Evolutionary conservation across 805 yeast species (phyloP).

Genomic region (Candida palmyrensis): DNA sequence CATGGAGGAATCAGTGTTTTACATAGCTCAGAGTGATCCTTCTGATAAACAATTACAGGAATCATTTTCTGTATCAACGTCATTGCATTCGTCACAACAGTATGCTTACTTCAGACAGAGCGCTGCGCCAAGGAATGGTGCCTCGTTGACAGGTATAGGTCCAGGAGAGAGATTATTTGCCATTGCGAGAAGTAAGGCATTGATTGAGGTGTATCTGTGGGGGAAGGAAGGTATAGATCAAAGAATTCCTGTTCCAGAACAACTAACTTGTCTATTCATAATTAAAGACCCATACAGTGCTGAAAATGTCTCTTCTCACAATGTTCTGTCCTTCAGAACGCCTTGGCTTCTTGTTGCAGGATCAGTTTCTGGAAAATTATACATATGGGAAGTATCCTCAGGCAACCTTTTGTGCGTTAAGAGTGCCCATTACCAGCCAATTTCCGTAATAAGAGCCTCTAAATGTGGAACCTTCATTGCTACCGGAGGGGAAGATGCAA

Average conservation of each 20-base stretch:
- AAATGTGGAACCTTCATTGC: constrained; percentile 59
- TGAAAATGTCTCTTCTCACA: constrained; percentile 10
- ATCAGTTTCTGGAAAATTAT: constrained; percentile 67
- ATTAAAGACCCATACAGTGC: constrained; percentile 27
- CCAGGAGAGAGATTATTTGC: constrained; percentile 52
- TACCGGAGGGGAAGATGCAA: constrained; percentile 77
- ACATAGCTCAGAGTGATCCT: constrained; percentile 39
- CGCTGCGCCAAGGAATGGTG: constrained; percentile 41
- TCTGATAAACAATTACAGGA: constrained; percentile 42
- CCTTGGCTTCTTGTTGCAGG: constrained; percentile 74
- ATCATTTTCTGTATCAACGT: constrained; percentile 35
- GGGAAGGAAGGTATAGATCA: constrained; percentile 74
- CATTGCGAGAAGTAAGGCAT: constrained; percentile 66
- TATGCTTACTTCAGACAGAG: constrained; percentile 50
- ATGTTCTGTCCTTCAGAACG: constrained; percentile 38
- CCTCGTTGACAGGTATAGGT: constrained; percentile 43
- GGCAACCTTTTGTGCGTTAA: constrained; percentile 69
- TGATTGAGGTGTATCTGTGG: constrained; percentile 66
- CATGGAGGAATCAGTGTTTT: constrained; percentile 52
- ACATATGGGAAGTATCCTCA: constrained; percentile 79
- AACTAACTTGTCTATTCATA: constrained; percentile 52
- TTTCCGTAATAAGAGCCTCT: constrained; percentile 55
- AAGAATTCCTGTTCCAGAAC: constrained; percentile 80
- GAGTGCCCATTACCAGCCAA: constrained; percentile 80
- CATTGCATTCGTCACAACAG: constrained; percentile 44